phyloP scores from a whole-genome alignment of 75 land plant genomes.

The Pseudotsuga menziesii region DNA sequence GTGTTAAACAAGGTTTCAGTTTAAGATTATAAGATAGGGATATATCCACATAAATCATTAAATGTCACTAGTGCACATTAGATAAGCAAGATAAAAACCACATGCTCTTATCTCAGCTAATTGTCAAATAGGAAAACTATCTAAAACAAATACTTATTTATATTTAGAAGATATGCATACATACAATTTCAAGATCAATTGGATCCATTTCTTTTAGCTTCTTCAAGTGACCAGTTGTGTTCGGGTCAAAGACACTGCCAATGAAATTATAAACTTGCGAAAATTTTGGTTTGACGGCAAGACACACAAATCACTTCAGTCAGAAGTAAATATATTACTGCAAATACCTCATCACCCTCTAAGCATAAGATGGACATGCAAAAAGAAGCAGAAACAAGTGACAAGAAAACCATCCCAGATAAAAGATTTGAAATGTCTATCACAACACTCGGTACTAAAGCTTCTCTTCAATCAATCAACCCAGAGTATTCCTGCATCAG shows the following conservation, averaged over 20 bases:
- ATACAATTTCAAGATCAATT: constrained; percentile 89
- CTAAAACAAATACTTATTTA: too few species aligned
- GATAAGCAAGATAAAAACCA: too few species aligned
- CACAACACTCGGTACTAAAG: neutral
- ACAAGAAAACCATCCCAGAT: neutral
- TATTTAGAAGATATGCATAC: constrained; percentile 3
- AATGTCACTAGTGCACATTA: too few species aligned
- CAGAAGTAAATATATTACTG: neutral
- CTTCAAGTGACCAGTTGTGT: constrained; percentile 62
- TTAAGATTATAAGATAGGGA: too few species aligned
- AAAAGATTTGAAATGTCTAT: neutral
- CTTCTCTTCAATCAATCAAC: neutral
- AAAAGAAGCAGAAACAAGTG: too few species aligned
- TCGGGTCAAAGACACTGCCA: constrained; percentile 94
- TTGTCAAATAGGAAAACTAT: too few species aligned
- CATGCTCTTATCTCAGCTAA: too few species aligned
- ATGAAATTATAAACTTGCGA: constrained; percentile 92
- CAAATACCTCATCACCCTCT: too few species aligned
- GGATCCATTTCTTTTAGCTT: constrained; percentile 87
- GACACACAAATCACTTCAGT: neutral
- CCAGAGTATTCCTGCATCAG: neutral
- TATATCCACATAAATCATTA: too few species aligned
- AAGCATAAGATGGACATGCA: too few species aligned
- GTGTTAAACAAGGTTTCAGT: too few species aligned
- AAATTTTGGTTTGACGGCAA: constrained; percentile 85